Evolutionary conservation across 1,284 basidiomycete species (phyloP), one percentile per base, ranked within the genome.

Genomic region (Laetiporus sulphureus): DNA sequence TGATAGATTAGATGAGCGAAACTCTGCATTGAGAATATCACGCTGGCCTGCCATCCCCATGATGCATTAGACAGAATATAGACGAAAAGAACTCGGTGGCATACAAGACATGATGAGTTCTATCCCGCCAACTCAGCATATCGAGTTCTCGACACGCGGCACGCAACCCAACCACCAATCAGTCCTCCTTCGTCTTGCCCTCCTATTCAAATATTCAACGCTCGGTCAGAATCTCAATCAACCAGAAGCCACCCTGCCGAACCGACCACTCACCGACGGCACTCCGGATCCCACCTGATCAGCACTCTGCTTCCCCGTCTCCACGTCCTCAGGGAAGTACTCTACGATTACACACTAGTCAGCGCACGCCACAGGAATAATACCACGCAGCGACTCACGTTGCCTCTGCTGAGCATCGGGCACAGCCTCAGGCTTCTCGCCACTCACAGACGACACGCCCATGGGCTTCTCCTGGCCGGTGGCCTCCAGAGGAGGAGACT

Each of bases 401-500:
- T 58, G 46, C 36, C 67, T 53, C 48, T 70, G 68, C 21, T 66
- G 54, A 2, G 37, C 36, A 47, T 71, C 69, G 6, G 63, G 51
- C 12, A 70, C 62, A 8, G 46, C 59, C 19, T 61, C 46, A 3
- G 61, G 55, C 42, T 61, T 49, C 15, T 55, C 59, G 5, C 64
- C 67, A 25, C 65, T 54, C 5, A 76, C 67, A 33, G 66, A 70
- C n/a, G 69, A 70, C 5, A 67, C 66, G 22, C 74, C 71, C 66
- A 75, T 68, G 5, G 70, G 67, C 37, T 63, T 44, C 39, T 73
- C 61, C 22, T 68, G 62, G 33, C 62, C 68, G 0, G 70, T 72
- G 10, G 64, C 65, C 57, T 72, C 71, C 36, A 74, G 66, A 32
- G 73, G 71, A 7, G 73, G 73, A n/a, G 73, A 76, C 40, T 74